These are phyloP conservation scores for Aspergillus pseudotamarii DNA, from an alignment of 2,329 filamentous ascomycete species.

Conservation along the genomic window DNA sequence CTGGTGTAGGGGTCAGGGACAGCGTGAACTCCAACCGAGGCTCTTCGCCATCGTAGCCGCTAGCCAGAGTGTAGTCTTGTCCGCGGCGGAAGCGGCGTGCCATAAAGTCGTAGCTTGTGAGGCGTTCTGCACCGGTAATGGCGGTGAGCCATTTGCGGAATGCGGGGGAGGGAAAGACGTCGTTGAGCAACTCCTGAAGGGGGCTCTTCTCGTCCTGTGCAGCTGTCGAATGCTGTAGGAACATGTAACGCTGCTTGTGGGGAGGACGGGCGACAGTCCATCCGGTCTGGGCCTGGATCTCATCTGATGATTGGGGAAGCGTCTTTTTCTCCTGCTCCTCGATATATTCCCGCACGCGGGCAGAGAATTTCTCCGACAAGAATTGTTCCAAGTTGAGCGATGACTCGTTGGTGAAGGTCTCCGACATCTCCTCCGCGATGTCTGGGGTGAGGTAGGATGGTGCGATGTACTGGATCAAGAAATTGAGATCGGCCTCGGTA, in stretches of 20 bases:
- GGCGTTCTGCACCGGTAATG: slow-evolving; percentile 68
- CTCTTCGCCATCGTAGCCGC: slow-evolving; percentile 70
- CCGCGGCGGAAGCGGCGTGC: slow-evolving; percentile 85
- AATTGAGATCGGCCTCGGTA: slow-evolving; percentile 80
- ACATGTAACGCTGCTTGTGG: slow-evolving; percentile 93
- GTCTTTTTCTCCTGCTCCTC: slow-evolving; percentile 63
- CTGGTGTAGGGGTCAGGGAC: slow-evolving; percentile 78
- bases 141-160: slow-evolving; percentile 90
- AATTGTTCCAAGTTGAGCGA: slow-evolving; percentile 81
- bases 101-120: slow-evolving; percentile 76
- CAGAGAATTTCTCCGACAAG: slow-evolving; percentile 75
- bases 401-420: slow-evolving; percentile 79
- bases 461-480: slow-evolving; percentile 85
- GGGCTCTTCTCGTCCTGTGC: slow-evolving; percentile 46
- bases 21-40: slow-evolving; percentile 85
- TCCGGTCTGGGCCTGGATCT: slow-evolving; percentile 60
- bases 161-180: slow-evolving; percentile 78
- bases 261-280: slow-evolving; percentile 85
- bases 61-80: slow-evolving; percentile 90
- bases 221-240: slow-evolving; percentile 60
- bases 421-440: slow-evolving; percentile 78
- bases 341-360: slow-evolving; percentile 71
- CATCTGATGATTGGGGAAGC: slow-evolving; percentile 45
- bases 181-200: slow-evolving; percentile 76
- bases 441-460: slow-evolving; percentile 92